Evolutionary conservation across 2,329 filamentous ascomycete genomes (phyloP).

Genomic region (Colletotrichum spaethianum): DNA sequence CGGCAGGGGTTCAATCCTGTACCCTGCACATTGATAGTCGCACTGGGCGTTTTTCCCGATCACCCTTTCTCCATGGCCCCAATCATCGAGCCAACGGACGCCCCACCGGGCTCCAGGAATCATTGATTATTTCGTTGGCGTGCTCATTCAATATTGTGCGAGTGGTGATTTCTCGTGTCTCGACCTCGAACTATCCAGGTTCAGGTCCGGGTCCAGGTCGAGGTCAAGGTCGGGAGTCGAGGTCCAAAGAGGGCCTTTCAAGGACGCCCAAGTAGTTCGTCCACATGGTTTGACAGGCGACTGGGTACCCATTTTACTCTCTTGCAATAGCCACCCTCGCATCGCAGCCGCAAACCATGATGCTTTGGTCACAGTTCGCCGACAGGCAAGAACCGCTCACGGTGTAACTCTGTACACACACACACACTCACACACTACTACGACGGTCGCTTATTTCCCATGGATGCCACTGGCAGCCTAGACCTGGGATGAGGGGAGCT

Average conservation of each 20-base stretch:
- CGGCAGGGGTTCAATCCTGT: slow-evolving; percentile 21
- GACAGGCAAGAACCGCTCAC: background rate
- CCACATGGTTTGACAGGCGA: background rate
- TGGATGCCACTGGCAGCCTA: slow-evolving; percentile 27
- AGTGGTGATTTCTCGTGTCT: slow-evolving; percentile 21
- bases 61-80: slow-evolving; percentile 38
- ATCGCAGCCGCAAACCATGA: slow-evolving; percentile 11
- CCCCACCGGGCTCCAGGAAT: slow-evolving; percentile 35
- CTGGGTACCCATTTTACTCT: background rate
- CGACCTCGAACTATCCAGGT: too few relatives aligned
- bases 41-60: slow-evolving; percentile 47
- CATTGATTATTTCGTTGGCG: slow-evolving; percentile 33
- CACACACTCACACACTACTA: background rate
- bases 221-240: slow-evolving; percentile 3
- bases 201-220: too few relatives aligned
- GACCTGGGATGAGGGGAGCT: slow-evolving; percentile 14
- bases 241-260: slow-evolving; percentile 1
- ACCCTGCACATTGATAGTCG: slow-evolving; percentile 32
- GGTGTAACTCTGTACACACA: slow-evolving; percentile 21
- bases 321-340: background rate
- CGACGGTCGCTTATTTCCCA: slow-evolving; percentile 26
- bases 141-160: slow-evolving; percentile 28
- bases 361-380: slow-evolving; percentile 21
- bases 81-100: slow-evolving; percentile 16
- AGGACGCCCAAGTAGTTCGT: slow-evolving; percentile 4